Evolutionary conservation across 805 yeast species (phyloP).

Genomic region (Phaffomyces antillensis): DNA sequence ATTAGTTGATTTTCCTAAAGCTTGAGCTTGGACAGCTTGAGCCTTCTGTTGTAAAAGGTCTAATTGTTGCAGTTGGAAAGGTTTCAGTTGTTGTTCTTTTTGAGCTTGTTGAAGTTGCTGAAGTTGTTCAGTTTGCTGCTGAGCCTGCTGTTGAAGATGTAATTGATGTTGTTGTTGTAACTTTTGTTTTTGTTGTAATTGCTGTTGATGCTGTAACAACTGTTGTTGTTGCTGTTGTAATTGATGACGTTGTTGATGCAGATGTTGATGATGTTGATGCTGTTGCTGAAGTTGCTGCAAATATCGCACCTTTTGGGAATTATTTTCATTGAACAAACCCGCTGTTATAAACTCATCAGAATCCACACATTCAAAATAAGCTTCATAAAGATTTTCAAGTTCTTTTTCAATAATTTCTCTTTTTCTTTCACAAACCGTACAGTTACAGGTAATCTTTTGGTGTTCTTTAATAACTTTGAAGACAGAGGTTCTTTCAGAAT

Average conservation of each 20-base stretch:
- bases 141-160: not conserved
- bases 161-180: not conserved
- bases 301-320: slow-evolving; percentile 5
- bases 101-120: slow-evolving; percentile 1
- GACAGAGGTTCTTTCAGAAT: slow-evolving; percentile 63
- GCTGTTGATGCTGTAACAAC: not conserved
- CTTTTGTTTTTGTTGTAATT: slow-evolving; percentile 2
- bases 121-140: not conserved
- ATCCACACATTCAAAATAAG: slow-evolving; percentile 41
- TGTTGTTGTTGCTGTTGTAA: not conserved
- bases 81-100: not conserved
- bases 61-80: not conserved
- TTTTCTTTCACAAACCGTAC: slow-evolving; percentile 73
- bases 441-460: slow-evolving; percentile 54
- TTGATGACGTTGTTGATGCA: not conserved
- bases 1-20: not conserved
- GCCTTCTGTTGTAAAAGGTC: not conserved
- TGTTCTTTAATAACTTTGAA: slow-evolving; percentile 56
- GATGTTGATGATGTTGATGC: not conserved
- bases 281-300: slow-evolving; percentile 4
- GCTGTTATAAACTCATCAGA: slow-evolving; percentile 6
- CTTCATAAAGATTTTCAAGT: slow-evolving; percentile 64
- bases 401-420: slow-evolving; percentile 68
- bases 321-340: slow-evolving; percentile 11
- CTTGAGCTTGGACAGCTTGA: not conserved